A percentile compares a stretch with the other conserved stretches of the same genome.
Evolutionary conservation across 1,139 yeast species (phyloP).

Genomic region (Saccharomyces hybrid): DNA sequence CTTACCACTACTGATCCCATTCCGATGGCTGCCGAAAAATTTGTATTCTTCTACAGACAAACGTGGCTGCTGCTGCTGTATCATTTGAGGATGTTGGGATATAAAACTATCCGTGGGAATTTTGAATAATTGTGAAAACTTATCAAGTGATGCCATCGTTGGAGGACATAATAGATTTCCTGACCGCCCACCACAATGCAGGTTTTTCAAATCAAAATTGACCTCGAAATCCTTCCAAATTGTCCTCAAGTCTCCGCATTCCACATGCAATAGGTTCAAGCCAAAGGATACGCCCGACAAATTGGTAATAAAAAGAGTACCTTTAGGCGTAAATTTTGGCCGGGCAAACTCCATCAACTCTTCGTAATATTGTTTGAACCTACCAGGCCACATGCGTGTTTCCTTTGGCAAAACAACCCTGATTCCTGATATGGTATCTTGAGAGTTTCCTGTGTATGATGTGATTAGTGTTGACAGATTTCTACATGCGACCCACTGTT

Average conservation of each 20-base stretch:
- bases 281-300: conserved; percentile 72
- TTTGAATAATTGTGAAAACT: conserved; percentile 69
- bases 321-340: conserved; percentile 45
- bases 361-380: conserved; percentile 52
- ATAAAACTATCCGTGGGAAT: conserved; percentile 20
- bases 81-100: neutral
- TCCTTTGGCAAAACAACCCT: conserved; percentile 54
- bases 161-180: conserved; percentile 61
- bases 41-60: neutral
- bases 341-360: conserved; percentile 53
- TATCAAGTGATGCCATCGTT: conserved; percentile 72
- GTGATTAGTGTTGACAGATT: conserved; percentile 61
- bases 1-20: neutral
- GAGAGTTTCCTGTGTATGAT: conserved; percentile 74
- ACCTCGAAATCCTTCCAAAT: conserved; percentile 53
- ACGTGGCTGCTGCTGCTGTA: neutral
- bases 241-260: conserved; percentile 50
- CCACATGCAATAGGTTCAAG: conserved; percentile 61
- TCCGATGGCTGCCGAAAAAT: neutral
- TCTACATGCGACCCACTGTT: conserved; percentile 84
- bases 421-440: conserved; percentile 53
- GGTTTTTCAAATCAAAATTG: conserved; percentile 66
- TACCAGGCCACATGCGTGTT: conserved; percentile 47
- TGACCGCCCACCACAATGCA: conserved; percentile 82
- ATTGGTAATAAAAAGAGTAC: conserved; percentile 70